These are phyloP conservation scores for Torulaspora gathmanii DNA, from an alignment of 805 yeast genomes.

Conservation along the genomic window DNA sequence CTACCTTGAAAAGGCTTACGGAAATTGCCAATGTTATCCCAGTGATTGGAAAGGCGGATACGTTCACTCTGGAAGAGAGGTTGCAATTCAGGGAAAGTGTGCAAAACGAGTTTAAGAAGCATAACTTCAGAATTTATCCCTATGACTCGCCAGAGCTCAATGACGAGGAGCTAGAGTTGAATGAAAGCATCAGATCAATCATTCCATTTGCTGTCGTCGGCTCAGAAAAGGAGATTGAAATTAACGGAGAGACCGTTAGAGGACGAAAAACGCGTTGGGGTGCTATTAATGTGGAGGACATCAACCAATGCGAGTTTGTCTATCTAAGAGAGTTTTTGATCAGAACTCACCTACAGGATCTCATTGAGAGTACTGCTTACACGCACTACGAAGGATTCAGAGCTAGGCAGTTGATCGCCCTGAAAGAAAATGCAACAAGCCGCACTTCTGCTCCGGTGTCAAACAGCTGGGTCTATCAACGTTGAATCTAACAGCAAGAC, in stretches of 20 bases:
- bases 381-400: constrained; percentile 91
- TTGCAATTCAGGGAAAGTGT: constrained; percentile 66
- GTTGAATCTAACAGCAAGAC: constrained; percentile 1
- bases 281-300: constrained; percentile 86
- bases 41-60: constrained; percentile 88
- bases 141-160: constrained; percentile 58
- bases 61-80: constrained; percentile 83
- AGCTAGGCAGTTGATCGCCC: constrained; percentile 85
- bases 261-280: constrained; percentile 97
- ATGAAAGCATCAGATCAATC: constrained; percentile 66
- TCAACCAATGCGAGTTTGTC: constrained; percentile 91
- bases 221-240: constrained; percentile 68
- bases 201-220: constrained; percentile 96
- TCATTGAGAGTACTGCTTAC: constrained; percentile 85
- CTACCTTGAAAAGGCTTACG: constrained; percentile 73
- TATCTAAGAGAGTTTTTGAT: constrained; percentile 91
- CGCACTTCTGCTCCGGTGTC: constrained; percentile 38
- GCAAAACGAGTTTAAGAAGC: constrained; percentile 69
- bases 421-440: constrained; percentile 76
- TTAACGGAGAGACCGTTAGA: constrained; percentile 74
- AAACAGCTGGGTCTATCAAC: constrained; percentile 22
- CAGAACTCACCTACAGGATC: constrained; percentile 91
- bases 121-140: constrained; percentile 79
- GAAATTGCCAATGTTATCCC: constrained; percentile 95
- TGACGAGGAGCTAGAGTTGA: constrained; percentile 68